Percentiles rank a stretch among this genome's conserved stretches.
Conservation (phyloP, 495 filamentous ascomycete genomes). For the Usnea hakonensis region DNA sequence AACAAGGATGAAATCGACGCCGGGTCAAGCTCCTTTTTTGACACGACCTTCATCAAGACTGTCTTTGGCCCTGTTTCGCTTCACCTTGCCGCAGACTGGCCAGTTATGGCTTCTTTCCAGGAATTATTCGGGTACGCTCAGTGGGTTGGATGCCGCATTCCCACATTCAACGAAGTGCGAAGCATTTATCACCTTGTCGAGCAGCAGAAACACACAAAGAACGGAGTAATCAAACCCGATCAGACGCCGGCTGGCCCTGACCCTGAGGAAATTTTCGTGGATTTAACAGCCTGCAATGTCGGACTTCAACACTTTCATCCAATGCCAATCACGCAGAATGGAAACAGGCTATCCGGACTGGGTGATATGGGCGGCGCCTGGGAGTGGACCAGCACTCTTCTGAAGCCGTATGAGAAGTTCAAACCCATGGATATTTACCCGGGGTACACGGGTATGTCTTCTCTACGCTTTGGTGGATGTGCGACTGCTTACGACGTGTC, state of each 20-base stretch:
- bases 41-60: constrained; percentile 55
- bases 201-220: constrained; percentile 31
- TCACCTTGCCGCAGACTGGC: constrained; percentile 70
- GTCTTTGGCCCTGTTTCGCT: constrained; percentile 74
- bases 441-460: constrained; percentile 63
- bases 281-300: constrained; percentile 67
- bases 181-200: constrained; percentile 72
- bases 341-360: constrained; percentile 63
- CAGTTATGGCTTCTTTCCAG: constrained; percentile 78
- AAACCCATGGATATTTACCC: constrained; percentile 74
- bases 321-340: constrained; percentile 60
- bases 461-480: neutral
- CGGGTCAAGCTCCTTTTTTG: neutral
- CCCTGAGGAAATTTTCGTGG: constrained; percentile 47
- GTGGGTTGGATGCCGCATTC: constrained; percentile 77
- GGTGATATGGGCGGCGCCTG: constrained; percentile 80
- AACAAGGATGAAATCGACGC: too few species aligned
- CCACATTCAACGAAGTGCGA: constrained; percentile 68
- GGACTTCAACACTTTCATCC: constrained; percentile 88
- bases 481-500: constrained; percentile 13
- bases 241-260: too few species aligned
- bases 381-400: constrained; percentile 83
- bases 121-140: constrained; percentile 67
- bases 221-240: too few species aligned
- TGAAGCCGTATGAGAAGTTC: constrained; percentile 67